phyloP scores from a whole-genome alignment of 2,329 filamentous ascomycete genomes.

The Fusarium dlaminii region DNA sequence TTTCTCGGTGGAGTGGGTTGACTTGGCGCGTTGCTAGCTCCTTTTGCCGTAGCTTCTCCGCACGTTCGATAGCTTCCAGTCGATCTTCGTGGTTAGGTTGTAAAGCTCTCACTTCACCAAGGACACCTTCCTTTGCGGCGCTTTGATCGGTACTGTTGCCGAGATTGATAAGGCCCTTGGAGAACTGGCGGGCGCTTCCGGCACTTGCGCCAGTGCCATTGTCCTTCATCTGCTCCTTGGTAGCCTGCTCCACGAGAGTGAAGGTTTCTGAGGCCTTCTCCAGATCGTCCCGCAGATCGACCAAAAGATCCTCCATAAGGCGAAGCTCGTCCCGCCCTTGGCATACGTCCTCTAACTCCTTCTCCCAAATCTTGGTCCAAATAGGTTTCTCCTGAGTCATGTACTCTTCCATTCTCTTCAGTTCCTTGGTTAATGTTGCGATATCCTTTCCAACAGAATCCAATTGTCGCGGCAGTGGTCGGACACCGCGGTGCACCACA shows the following conservation, averaged over 20 bases:
- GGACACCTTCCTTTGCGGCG: slow-evolving; percentile 87
- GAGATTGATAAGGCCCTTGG: slow-evolving; percentile 62
- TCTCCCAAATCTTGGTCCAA: slow-evolving; percentile 99
- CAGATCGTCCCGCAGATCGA: slow-evolving; percentile 92
- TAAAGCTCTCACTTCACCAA: slow-evolving; percentile 92
- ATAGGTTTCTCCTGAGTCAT: slow-evolving; percentile 91
- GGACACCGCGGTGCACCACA: slow-evolving; percentile 90
- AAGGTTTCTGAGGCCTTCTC: slow-evolving; percentile 96
- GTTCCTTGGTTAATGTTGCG: slow-evolving; percentile 79
- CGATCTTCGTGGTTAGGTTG: slow-evolving; percentile 94
- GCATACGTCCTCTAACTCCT: slow-evolving; percentile 94
- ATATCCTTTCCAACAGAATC: slow-evolving; percentile 92
- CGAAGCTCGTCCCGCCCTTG: slow-evolving; percentile 94
- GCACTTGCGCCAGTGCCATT: slow-evolving; percentile 62
- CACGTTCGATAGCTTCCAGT: slow-evolving; percentile 95
- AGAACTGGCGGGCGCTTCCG: slow-evolving; percentile 64
- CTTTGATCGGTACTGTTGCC: slow-evolving; percentile 72
- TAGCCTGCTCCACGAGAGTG: slow-evolving; percentile 93
- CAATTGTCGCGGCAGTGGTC: slow-evolving; percentile 88
- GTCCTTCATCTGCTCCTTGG: slow-evolving; percentile 95
- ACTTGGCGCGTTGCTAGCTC: slow-evolving; percentile 82
- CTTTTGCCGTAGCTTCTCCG: slow-evolving; percentile 88
- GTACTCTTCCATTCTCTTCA: slow-evolving; percentile 94
- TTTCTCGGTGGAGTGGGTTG: slow-evolving; percentile 83
- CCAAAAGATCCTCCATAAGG: slow-evolving; percentile 93